Conservation (phyloP, 768 basidiomycete species). For the Mycena vulgaris region DNA sequence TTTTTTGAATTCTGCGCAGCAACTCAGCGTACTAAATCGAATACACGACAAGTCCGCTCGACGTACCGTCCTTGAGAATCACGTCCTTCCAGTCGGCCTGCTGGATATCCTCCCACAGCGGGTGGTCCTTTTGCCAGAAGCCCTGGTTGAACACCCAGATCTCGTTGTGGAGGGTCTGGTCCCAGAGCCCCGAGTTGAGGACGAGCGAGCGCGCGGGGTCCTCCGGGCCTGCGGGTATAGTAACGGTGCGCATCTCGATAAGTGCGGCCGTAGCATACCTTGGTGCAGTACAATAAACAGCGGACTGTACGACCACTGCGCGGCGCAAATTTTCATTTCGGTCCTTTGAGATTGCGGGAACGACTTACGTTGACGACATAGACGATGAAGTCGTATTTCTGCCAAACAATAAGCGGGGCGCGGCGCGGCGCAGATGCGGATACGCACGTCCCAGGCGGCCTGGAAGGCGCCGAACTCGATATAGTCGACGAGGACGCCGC, state of each 20-base stretch:
- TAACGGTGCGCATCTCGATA: neutral
- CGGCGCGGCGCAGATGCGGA: neutral
- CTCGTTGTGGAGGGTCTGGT: constrained; percentile 72
- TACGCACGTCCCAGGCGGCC: constrained; percentile 71
- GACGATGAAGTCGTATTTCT: constrained; percentile 72
- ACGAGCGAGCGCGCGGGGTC: constrained; percentile 67
- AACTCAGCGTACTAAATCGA: neutral
- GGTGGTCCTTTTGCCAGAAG: constrained; percentile 74
- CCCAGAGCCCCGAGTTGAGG: constrained; percentile 66
- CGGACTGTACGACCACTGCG: too few relatives aligned
- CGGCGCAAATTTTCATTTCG: too few relatives aligned
- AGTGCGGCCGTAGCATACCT: constrained; percentile 50
- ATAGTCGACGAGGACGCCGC: constrained; percentile 68
- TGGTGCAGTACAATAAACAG: constrained; percentile 73
- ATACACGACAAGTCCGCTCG: neutral
- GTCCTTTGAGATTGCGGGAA: too few relatives aligned
- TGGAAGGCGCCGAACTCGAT: constrained; percentile 70
- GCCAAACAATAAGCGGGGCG: constrained; percentile 10
- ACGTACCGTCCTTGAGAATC: constrained; percentile 68
- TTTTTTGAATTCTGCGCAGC: constrained; percentile 67
- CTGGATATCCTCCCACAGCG: constrained; percentile 74
- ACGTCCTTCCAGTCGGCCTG: constrained; percentile 83
- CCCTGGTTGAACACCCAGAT: constrained; percentile 86
- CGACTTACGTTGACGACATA: constrained; percentile 64
- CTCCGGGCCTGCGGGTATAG: constrained; percentile 55